Conservation (phyloP, 2,329 filamentous ascomycete species). For the Aspergillus amoenus region DNA sequence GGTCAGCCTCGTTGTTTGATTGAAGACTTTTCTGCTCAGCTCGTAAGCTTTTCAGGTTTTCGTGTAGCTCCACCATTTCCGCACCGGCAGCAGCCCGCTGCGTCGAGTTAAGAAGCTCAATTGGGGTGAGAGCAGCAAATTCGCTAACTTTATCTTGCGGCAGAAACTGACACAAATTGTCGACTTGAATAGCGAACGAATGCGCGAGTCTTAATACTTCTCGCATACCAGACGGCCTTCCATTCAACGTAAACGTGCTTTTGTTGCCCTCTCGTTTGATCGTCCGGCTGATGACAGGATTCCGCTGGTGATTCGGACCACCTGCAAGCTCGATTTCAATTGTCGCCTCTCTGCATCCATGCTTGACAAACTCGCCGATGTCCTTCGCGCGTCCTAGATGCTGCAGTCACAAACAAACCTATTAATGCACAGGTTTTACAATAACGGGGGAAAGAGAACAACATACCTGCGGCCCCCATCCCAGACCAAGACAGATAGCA, state of each 20-base stretch:
- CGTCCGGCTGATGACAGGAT: slow-evolving; percentile 71
- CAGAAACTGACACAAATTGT: slow-evolving; percentile 96
- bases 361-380: slow-evolving; percentile 88
- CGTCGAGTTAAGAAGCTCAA: slow-evolving; percentile 81
- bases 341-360: slow-evolving; percentile 71
- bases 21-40: slow-evolving; percentile 66
- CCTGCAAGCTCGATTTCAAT: slow-evolving; percentile 90
- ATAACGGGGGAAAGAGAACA: background rate
- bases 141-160: slow-evolving; percentile 95
- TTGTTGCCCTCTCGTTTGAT: slow-evolving; percentile 83
- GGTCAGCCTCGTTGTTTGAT: slow-evolving; percentile 57
- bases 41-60: slow-evolving; percentile 69
- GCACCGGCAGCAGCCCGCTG: slow-evolving; percentile 82
- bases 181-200: slow-evolving; percentile 84
- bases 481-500: slow-evolving; percentile 89
- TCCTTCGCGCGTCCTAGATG: slow-evolving; percentile 83
- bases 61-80: slow-evolving; percentile 77
- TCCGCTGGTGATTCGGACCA: slow-evolving; percentile 54
- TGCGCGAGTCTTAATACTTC: slow-evolving; percentile 66
- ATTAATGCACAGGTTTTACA: background rate
- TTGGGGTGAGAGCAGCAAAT: slow-evolving; percentile 78
- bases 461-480: slow-evolving; percentile 68
- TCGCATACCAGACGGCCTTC: slow-evolving; percentile 59
- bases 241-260: slow-evolving; percentile 75
- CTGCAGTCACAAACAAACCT: slow-evolving; percentile 29